These are phyloP conservation scores for Vicia faba DNA, from an alignment of 306 rosid species.

Conservation along the genomic window DNA sequence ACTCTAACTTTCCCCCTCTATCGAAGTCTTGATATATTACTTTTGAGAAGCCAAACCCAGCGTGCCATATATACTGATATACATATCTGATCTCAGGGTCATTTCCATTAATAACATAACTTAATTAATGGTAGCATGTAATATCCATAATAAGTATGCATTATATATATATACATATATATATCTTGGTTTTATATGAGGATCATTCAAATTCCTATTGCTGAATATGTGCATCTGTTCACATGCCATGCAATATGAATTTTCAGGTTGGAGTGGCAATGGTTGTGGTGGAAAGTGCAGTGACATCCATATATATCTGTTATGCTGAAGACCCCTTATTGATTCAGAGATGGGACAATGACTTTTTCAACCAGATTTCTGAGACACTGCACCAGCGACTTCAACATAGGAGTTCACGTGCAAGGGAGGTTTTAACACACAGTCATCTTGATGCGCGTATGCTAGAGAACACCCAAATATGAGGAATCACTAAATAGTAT, in stretches of 20 bases:
- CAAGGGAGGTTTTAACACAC: slow-evolving; percentile 66
- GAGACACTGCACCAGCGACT: slow-evolving; percentile 93
- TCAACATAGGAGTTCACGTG: slow-evolving; percentile 81
- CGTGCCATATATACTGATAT: not conserved
- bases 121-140: too few species aligned
- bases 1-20: not conserved
- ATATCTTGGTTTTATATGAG: not conserved
- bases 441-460: slow-evolving; percentile 49
- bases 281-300: slow-evolving; percentile 98
- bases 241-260: slow-evolving; percentile 9
- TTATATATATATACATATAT: too few species aligned
- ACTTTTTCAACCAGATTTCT: slow-evolving; percentile 86
- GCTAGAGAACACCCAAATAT: slow-evolving; percentile 28
- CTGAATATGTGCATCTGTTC: not conserved
- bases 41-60: not conserved
- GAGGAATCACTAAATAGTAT: slow-evolving; percentile 1
- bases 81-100: too few species aligned
- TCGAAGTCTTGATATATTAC: not conserved
- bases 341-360: slow-evolving; percentile 89
- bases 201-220: not conserved
- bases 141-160: not conserved
- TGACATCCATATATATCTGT: slow-evolving; percentile 91
- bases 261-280: slow-evolving; percentile 90
- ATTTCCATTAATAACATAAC: too few species aligned
- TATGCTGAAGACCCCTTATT: slow-evolving; percentile 92